Evolutionary conservation across 208 protist species (phyloP).

Genomic region (Leishmania aethiopica): DNA sequence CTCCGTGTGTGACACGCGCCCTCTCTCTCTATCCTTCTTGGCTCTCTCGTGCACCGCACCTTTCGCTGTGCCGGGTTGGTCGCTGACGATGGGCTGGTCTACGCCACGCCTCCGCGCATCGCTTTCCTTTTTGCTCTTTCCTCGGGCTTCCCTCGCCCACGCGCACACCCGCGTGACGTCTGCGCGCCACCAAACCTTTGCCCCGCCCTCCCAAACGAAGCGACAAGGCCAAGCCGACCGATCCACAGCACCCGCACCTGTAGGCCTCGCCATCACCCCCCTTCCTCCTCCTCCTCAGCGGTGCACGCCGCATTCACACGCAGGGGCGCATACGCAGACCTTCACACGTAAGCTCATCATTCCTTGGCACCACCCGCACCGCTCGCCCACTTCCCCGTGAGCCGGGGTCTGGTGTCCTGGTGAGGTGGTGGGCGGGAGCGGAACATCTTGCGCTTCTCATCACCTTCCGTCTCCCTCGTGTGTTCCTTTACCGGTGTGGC

Average conservation of each 20-base stretch:
- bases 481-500: neutral
- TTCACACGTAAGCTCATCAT: neutral
- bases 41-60: neutral
- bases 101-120: neutral
- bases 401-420: neutral
- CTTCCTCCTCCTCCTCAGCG: neutral
- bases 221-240: neutral
- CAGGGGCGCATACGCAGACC: neutral
- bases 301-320: neutral
- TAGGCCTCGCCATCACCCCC: neutral
- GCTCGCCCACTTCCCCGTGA: neutral
- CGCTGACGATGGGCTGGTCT: neutral
- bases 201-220: neutral
- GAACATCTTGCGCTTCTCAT: neutral
- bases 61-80: neutral
- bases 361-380: neutral
- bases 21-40: neutral
- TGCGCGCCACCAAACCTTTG: neutral
- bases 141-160: neutral
- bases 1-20: neutral
- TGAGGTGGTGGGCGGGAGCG: neutral
- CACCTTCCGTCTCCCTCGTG: neutral
- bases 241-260: neutral
- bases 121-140: neutral
- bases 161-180: neutral